Percentiles rank a stretch among this genome's conserved stretches.
Evolutionary conservation across 2,329 filamentous ascomycete species (phyloP).

Genomic region (Alternaria solani): DNA sequence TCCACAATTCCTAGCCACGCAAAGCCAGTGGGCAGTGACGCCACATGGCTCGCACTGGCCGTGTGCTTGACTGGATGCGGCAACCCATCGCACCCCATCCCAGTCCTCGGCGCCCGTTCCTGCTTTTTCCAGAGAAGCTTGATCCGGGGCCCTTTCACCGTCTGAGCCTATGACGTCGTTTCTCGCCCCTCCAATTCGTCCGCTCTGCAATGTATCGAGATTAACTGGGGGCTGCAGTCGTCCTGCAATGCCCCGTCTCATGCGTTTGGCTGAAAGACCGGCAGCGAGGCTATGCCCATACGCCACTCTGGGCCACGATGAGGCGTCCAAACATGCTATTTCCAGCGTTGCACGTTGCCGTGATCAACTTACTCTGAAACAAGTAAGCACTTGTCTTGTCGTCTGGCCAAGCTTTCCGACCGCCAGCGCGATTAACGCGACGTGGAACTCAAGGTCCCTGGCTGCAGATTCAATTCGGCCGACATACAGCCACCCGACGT

Average conservation of each 20-base stretch:
- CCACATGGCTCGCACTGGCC: slow-evolving; percentile 26
- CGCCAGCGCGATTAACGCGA: neutral
- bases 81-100: slow-evolving; percentile 4
- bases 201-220: neutral
- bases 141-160: neutral
- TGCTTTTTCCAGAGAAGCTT: slow-evolving; percentile 3
- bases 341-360: neutral
- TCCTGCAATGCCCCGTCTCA: neutral
- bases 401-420: slow-evolving; percentile 10
- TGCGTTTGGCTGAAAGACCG: neutral
- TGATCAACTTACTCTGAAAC: slow-evolving; percentile 7
- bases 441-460: slow-evolving; percentile 2
- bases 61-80: slow-evolving; percentile 25
- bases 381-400: slow-evolving; percentile 7
- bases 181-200: neutral
- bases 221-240: neutral
- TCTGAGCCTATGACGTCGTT: slow-evolving; percentile 11
- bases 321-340: slow-evolving; percentile 5
- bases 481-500: neutral
- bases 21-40: slow-evolving; percentile 32
- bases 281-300: neutral
- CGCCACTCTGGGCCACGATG: neutral
- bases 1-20: slow-evolving; percentile 29
- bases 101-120: neutral
- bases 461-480: neutral